phyloP scores from a whole-genome alignment of 2,329 filamentous ascomycete genomes.

The Epichloe sylvatica region DNA sequence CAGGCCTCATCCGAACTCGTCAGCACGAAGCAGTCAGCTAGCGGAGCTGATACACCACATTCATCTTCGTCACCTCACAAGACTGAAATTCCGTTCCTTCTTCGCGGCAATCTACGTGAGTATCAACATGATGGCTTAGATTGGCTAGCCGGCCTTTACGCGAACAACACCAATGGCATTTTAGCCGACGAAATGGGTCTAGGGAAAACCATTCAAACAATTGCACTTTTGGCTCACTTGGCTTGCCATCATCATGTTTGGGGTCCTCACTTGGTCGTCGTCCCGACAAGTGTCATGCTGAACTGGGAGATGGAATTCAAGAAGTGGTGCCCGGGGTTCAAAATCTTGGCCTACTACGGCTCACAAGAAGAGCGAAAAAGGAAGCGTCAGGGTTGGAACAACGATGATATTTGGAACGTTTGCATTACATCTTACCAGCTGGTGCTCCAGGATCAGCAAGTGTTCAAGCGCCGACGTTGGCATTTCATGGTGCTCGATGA shows the following conservation, averaged over 20 bases:
- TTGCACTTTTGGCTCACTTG: conserved; percentile 80
- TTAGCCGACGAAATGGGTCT: conserved; percentile 97
- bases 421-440: conserved; percentile 97
- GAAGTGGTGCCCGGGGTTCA: conserved; percentile 96
- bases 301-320: conserved; percentile 99
- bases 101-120: conserved; percentile 79
- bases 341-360: conserved; percentile 94
- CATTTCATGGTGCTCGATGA: conserved; percentile 98
- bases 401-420: conserved; percentile 90
- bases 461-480: conserved; percentile 86
- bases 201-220: conserved; percentile 96
- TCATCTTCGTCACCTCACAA: conserved; percentile 30
- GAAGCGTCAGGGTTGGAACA: conserved; percentile 87
- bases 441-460: conserved; percentile 82
- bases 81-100: conserved; percentile 64
- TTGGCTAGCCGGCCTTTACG: conserved; percentile 88
- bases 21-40: conserved; percentile 15
- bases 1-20: conserved; percentile 24
- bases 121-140: conserved; percentile 97
- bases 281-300: conserved; percentile 94
- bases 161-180: conserved; percentile 87
- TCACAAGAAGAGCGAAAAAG: conserved; percentile 80
- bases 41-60: conserved; percentile 21
- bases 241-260: conserved; percentile 82
- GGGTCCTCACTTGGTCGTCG: conserved; percentile 91